Conservation (phyloP, 441 rosid species). For the Gossypium gossypioides region DNA sequence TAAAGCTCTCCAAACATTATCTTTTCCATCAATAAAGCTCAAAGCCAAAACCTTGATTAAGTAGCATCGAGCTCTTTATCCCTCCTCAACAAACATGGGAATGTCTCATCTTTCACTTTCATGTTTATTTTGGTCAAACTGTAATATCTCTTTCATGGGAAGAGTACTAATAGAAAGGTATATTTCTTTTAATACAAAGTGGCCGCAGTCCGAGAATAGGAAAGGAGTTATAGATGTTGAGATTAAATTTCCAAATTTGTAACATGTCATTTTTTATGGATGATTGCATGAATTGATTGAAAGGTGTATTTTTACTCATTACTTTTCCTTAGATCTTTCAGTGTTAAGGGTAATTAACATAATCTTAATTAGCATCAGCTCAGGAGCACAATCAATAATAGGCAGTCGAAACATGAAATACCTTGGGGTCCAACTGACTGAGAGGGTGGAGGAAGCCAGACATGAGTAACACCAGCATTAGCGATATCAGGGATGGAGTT, state of each 20-base stretch:
- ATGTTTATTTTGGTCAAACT: not conserved
- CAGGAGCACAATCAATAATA: not conserved
- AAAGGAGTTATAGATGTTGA: not conserved
- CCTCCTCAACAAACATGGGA: too few species aligned
- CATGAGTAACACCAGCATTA: constrained; percentile 43
- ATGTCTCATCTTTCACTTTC: not conserved
- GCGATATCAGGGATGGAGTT: constrained; percentile 38
- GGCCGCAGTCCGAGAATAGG: not conserved
- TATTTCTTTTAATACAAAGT: not conserved
- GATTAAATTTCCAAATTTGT: not conserved
- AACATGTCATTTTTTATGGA: not conserved
- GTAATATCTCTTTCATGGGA: not conserved
- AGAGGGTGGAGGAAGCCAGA: constrained; percentile 64
- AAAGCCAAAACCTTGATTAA: too few species aligned
- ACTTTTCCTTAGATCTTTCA: not conserved
- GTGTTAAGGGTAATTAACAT: not conserved
- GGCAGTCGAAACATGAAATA: not conserved
- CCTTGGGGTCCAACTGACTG: constrained; percentile 42
- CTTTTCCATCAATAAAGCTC: too few species aligned
- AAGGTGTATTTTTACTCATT: too few species aligned
- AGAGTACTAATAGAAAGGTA: not conserved
- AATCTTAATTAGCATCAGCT: not conserved
- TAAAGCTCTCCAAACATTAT: too few species aligned
- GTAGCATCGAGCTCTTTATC: too few species aligned
- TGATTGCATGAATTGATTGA: not conserved